Base-by-base conservation (phyloP, 345 rosid genomes). In the Excoecaria cochinchinensis region DNA sequence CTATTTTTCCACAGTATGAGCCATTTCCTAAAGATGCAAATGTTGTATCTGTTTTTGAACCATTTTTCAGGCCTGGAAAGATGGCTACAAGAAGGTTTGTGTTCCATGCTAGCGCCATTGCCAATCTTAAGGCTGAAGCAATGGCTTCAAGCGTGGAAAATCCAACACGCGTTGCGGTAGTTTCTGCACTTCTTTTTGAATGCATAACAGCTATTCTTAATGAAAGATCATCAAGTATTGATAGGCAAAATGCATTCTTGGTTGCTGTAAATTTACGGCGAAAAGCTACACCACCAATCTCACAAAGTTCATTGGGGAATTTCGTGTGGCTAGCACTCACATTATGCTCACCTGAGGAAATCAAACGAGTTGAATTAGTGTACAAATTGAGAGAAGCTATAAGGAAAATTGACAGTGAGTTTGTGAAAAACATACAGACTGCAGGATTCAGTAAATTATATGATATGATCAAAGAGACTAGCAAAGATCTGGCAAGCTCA, bases 131-230 rank as follows among this genome's bases (percentile, higher is more conserved):
- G 79, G 70, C 57, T 5, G 79, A 61, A 47, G 86, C 80, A 36
- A 62, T 14, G 8, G 9, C 40, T 62, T 62, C 67, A 31, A 31
- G 31, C 10, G 84, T 85, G 67, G 67, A 31, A 39, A 80, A 85
- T 19, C 88, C 88, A 0, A 84, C 89, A 12, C 73, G 88, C 38
- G 78, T 86, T 0, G 91, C 89, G 69, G 86, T 73, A 11, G 84
- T 89, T 11, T 74, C 86, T 31, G 31, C 31, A 31, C 31, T 31
- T 31, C 31, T 31, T 31, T 31, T 31, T 31, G 80, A 78, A 80
- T 53, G 73, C 48, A 79, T 80, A 48, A 81, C 78, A 77, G 56
- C 73, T 24, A 81, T 80, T 3, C 76, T 78, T 8, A 80, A 79
- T 70, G 51, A 64, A 5, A 82, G 58, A 55, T 55, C 64, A 46